Conservation (phyloP, 352 stramenopile genomes). For the Globisporangium abappressorium region DNA sequence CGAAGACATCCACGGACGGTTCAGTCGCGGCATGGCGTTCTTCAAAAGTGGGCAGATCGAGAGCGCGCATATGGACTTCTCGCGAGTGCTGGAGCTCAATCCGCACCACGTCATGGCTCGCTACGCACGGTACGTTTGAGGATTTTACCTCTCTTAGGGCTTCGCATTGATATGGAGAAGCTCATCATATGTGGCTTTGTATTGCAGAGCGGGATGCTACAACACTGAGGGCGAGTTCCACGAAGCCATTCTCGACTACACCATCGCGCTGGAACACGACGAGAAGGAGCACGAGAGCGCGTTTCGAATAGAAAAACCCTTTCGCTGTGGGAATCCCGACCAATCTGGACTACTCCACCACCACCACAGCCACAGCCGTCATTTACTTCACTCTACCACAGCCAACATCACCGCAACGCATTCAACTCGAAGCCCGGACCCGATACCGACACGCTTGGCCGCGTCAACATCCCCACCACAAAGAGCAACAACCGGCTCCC, state of each 20-base stretch:
- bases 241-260: conserved; percentile 75
- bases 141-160: neutral
- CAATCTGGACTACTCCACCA: no score
- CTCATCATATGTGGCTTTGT: neutral
- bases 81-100: conserved; percentile 56
- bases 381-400: neutral
- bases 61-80: conserved; percentile 62
- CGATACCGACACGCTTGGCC: neutral
- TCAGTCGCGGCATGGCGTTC: conserved; percentile 71
- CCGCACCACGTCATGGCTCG: conserved; percentile 77
- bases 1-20: conserved; percentile 60
- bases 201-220: conserved; percentile 54
- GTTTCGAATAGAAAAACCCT: conserved; percentile 22
- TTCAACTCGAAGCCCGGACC: neutral
- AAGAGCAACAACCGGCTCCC: neutral
- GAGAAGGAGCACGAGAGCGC: conserved; percentile 41
- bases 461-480: neutral
- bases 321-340: conserved; percentile 16
- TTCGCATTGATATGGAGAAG: neutral
- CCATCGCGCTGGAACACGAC: conserved; percentile 64
- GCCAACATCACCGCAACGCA: neutral
- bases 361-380: neutral
- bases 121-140: conserved; percentile 42
- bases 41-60: conserved; percentile 56
- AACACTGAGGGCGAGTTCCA: conserved; percentile 70